These are phyloP conservation scores for Pyracantha coccinea DNA, from an alignment of 331 rosid genomes.

Conservation along the genomic window DNA sequence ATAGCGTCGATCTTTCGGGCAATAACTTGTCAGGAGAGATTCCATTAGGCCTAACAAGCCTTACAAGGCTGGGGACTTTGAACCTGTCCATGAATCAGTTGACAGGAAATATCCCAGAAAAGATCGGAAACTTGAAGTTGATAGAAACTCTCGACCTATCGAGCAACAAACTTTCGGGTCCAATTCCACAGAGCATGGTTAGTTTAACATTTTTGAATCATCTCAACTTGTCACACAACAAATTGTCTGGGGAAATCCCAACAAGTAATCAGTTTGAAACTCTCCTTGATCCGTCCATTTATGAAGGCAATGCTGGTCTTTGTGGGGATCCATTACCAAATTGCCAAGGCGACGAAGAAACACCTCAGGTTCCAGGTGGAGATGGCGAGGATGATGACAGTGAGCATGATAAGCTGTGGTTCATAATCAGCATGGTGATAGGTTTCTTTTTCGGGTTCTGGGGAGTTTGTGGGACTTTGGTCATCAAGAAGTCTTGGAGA, in stretches of 20 bases:
- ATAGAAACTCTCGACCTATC: constrained; percentile 7
- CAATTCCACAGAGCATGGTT: constrained; percentile 3
- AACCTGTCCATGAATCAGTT: constrained; percentile 5
- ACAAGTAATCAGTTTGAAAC: background rate
- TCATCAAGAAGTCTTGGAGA: constrained; percentile 12
- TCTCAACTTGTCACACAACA: constrained; percentile 1
- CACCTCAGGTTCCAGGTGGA: background rate
- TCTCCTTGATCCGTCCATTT: background rate
- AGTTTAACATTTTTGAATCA: background rate
- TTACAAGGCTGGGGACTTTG: background rate
- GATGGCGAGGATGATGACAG: background rate
- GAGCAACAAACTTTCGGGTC: background rate
- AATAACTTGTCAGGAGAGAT: constrained; percentile 8
- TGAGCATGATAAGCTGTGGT: background rate
- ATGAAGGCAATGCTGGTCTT: background rate
- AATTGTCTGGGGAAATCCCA: background rate
- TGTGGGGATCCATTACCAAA: background rate
- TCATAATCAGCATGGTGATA: constrained; percentile 1
- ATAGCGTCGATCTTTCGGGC: background rate
- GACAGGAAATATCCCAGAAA: background rate
- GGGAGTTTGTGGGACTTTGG: constrained; percentile 8
- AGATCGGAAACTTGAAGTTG: background rate
- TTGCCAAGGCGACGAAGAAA: background rate
- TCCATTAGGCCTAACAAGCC: background rate
- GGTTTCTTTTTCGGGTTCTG: constrained; percentile 10